These are phyloP conservation scores for Aspergillus brasiliensis DNA, from an alignment of 2,329 filamentous ascomycete genomes.

Conservation along the genomic window DNA sequence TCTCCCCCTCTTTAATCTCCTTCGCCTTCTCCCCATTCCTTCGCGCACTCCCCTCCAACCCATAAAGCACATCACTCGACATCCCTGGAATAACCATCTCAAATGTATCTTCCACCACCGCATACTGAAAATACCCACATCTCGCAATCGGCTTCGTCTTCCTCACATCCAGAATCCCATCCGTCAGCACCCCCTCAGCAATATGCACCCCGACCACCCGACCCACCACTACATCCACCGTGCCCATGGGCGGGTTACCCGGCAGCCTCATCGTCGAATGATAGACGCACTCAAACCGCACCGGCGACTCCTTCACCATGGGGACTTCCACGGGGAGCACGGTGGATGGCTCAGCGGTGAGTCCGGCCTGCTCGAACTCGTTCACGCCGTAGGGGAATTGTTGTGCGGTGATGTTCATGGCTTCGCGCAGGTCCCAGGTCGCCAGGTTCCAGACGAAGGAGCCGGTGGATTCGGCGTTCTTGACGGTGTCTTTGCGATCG, in stretches of 20 bases:
- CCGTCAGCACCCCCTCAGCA: conserved; percentile 55
- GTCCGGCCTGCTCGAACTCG: conserved; percentile 55
- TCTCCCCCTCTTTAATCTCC: not conserved
- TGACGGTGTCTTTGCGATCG: conserved; percentile 58
- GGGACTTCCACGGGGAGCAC: conserved; percentile 47
- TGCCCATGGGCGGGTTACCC: conserved; percentile 60
- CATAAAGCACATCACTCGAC: conserved; percentile 38
- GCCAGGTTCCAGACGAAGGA: conserved; percentile 63
- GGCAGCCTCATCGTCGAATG: conserved; percentile 58
- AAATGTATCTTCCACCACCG: conserved; percentile 58
- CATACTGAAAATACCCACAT: conserved; percentile 63
- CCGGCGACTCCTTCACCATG: conserved; percentile 57
- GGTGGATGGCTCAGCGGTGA: conserved; percentile 49
- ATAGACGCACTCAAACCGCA: conserved; percentile 62
- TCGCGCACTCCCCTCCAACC: conserved; percentile 43
- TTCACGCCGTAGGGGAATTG: conserved; percentile 54
- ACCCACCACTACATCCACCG: conserved; percentile 61
- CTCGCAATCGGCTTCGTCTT: conserved; percentile 63
- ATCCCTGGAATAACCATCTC: conserved; percentile 57
- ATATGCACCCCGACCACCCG: conserved; percentile 61
- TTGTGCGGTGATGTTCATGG: conserved; percentile 59
- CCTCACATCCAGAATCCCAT: conserved; percentile 57
- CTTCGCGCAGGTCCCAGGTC: conserved; percentile 58
- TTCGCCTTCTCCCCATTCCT: conserved; percentile 18
- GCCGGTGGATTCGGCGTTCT: conserved; percentile 59